Evolutionary conservation across 495 filamentous ascomycete species (phyloP), one percentile per base, ranked within the genome.

Genomic region (Hypomontagnella submonticulosa): DNA sequence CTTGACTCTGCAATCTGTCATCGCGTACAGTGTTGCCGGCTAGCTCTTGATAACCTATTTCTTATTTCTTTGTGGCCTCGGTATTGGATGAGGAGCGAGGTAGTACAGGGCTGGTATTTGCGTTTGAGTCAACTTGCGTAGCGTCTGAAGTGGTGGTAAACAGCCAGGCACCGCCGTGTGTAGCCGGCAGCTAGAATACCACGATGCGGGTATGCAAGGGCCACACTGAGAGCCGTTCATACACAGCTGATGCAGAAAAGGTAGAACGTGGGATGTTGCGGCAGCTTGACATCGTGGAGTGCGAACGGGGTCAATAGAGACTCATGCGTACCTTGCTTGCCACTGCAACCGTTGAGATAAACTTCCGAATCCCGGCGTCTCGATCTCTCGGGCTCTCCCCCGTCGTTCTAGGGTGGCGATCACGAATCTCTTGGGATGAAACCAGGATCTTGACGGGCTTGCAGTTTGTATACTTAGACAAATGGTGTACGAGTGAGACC

Each of bases 191-290:
- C 63, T 23, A 43, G 63, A 57, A 51, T 55, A 11, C 63, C 63
- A 67, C 63, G 63, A 67, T 57, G 27, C 57, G 58, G 63, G 19
- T 32, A 67, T 67, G 64, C 64, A 62, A 62, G 64, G 64, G 46
- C 58, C 64, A 41, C 47, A 16, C 19, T 52, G 33, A 16, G 63
- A 67, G 51, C 56, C 57, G 51, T 66, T 40, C 37, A 34, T 37
- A 44, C 27, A 62, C 40, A 43, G 58, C 43, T 67, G 57, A 61
- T 61, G 63, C 63, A 57, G 51, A 51, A 61, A 50, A 40, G 15
- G 44, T 13, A 6, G 33, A 37, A 46, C 62, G 57, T 44, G 44
- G 40, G 51, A 61, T 62, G 41, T 44, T 66, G 52, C 63, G 57
- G 15, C 36, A 33, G 63, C 43, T 61, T 50, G 40, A 55, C 44